These are phyloP conservation scores for Anisodus acutangulus DNA, from an alignment of 257 asterid genomes.

Conservation along the genomic window DNA sequence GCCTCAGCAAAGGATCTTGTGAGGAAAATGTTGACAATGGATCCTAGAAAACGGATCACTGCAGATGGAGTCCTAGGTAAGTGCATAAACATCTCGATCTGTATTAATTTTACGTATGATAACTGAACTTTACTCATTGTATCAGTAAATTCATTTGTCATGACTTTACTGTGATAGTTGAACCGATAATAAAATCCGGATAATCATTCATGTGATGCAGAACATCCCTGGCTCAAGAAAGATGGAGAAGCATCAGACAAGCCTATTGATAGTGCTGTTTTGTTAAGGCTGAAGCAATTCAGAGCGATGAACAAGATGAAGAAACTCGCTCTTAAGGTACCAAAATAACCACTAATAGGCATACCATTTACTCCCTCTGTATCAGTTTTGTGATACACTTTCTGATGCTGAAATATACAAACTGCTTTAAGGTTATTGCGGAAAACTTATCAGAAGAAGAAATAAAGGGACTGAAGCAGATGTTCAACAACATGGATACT, in stretches of 20 bases:
- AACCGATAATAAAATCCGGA: slow-evolving; percentile 7
- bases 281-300: slow-evolving; percentile 86
- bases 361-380: background rate
- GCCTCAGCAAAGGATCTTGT: slow-evolving; percentile 51
- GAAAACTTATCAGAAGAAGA: slow-evolving; percentile 83
- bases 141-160: background rate
- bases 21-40: slow-evolving; percentile 45
- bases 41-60: slow-evolving; percentile 47
- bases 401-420: slow-evolving; percentile 28
- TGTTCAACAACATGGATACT: slow-evolving; percentile 87
- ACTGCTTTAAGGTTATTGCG: slow-evolving; percentile 72
- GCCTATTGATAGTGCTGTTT: slow-evolving; percentile 85
- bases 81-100: background rate
- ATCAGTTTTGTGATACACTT: background rate
- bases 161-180: background rate
- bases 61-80: slow-evolving; percentile 53
- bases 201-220: slow-evolving; percentile 45
- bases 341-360: background rate
- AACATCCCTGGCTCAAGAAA: slow-evolving; percentile 91
- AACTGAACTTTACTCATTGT: background rate
- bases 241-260: slow-evolving; percentile 89
- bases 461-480: slow-evolving; percentile 73
- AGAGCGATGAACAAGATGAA: slow-evolving; percentile 91
- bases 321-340: slow-evolving; percentile 88
- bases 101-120: background rate